These are phyloP conservation scores for Chlorella sp. DNA, from an alignment of 139 green algal genomes.

Conservation along the genomic window DNA sequence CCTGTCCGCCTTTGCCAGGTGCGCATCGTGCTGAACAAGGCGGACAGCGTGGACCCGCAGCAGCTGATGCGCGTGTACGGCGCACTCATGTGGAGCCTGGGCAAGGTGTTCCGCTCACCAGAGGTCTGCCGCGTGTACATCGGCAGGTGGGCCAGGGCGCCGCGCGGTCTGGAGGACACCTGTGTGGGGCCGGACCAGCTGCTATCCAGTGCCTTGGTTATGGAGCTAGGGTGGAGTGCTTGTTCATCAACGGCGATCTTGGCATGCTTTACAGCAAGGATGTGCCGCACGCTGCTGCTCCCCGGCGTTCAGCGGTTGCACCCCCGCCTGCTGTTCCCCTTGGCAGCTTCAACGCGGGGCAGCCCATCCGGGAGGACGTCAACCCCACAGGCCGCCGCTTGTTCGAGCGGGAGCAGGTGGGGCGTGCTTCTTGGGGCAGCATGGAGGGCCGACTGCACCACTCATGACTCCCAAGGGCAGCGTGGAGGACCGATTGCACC, in stretches of 20 bases:
- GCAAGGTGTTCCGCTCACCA: slow-evolving; percentile 94
- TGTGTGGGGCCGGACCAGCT: too few relatives aligned
- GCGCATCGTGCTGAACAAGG: slow-evolving; percentile 97
- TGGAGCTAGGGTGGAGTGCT: too few relatives aligned
- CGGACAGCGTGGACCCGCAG: slow-evolving; percentile 90
- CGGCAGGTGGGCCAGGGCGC: slow-evolving; percentile 68
- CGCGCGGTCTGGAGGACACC: too few relatives aligned
- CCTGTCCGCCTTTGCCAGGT: slow-evolving; percentile 60
- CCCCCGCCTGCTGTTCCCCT: slow-evolving; percentile 31
- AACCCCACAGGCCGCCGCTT: slow-evolving; percentile 84
- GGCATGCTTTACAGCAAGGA: too few relatives aligned
- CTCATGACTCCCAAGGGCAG: too few relatives aligned
- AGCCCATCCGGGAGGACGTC: slow-evolving; percentile 64
- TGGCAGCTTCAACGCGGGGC: slow-evolving; percentile 80
- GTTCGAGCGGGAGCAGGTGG: slow-evolving; percentile 90
- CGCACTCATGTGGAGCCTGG: slow-evolving; percentile 98
- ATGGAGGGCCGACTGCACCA: too few relatives aligned
- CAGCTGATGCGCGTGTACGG: slow-evolving; percentile 99
- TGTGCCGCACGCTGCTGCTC: too few relatives aligned
- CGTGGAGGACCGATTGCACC: too few relatives aligned
- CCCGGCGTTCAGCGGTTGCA: too few relatives aligned
- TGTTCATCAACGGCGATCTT: too few relatives aligned
- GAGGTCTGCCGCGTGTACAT: slow-evolving; percentile 96
- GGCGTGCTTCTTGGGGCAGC: slow-evolving; percentile 22
- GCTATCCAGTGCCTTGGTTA: too few relatives aligned